phyloP scores from a whole-genome alignment of 192 early-diverging fungal genomes.

The Anaeromyces robustus region DNA sequence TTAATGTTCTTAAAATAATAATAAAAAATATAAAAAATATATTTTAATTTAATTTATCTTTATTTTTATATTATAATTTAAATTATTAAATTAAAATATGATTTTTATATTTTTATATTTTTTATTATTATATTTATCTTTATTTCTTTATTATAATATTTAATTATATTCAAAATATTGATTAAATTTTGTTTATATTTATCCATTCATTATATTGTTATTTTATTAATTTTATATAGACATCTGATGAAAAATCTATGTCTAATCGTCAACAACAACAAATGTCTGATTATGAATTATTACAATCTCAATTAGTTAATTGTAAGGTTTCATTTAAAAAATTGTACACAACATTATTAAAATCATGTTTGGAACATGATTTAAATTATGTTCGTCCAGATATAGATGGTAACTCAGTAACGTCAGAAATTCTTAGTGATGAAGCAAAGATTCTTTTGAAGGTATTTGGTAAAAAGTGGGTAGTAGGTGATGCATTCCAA shows the following conservation, averaged over 20 bases:
- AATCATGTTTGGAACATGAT: slow-evolving; percentile 22
- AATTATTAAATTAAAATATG: too few relatives aligned
- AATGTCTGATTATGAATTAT: background rate
- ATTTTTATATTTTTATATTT: too few relatives aligned
- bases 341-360: slow-evolving; percentile 24
- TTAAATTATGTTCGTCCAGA: slow-evolving; percentile 9
- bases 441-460: slow-evolving; percentile 20
- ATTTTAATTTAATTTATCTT: too few relatives aligned
- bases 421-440: slow-evolving; percentile 19
- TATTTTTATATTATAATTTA: too few relatives aligned
- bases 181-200: too few relatives aligned
- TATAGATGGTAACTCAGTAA: slow-evolving; percentile 7
- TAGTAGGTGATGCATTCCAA: slow-evolving; percentile 22
- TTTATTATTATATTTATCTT: too few relatives aligned
- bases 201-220: background rate
- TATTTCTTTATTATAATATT: too few relatives aligned
- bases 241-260: background rate
- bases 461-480: slow-evolving; percentile 19
- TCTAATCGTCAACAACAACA: background rate
- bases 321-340: slow-evolving; percentile 5
- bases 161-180: too few relatives aligned
- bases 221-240: background rate
- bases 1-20: too few relatives aligned
- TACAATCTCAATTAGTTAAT: background rate
- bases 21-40: too few relatives aligned